Evolutionary conservation across 768 basidiomycete genomes (phyloP).

Genomic region (Atractiella rhizophila): DNA sequence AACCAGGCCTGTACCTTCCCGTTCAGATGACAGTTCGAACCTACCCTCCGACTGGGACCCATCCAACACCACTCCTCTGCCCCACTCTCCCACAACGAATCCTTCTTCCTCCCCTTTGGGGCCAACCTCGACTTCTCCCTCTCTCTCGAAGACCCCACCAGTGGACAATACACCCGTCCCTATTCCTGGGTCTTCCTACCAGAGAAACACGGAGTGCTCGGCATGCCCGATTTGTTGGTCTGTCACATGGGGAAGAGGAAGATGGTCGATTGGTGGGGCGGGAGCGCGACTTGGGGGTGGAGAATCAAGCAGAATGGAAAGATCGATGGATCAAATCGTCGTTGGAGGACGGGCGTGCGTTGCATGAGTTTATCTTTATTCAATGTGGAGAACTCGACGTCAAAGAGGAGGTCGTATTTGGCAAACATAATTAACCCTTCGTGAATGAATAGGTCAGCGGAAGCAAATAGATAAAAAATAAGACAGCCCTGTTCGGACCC

Average conservation of each 20-base stretch:
- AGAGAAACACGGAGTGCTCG: constrained; percentile 10
- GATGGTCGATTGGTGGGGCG: constrained; percentile 7
- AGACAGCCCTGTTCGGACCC: too few relatives aligned
- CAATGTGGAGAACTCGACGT: too few relatives aligned
- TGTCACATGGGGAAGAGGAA: constrained; percentile 6
- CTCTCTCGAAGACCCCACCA: constrained; percentile 2
- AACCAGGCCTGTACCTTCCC: not conserved
- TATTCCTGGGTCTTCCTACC: constrained; percentile 13
- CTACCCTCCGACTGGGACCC: constrained; percentile 8
- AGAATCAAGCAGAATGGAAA: too few relatives aligned
- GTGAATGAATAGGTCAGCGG: too few relatives aligned
- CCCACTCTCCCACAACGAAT: constrained; percentile 3
- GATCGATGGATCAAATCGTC: too few relatives aligned
- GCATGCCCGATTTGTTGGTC: constrained; percentile 9
- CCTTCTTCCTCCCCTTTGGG: constrained; percentile 14
- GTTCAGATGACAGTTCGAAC: constrained; percentile 12
- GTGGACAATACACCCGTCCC: constrained; percentile 11
- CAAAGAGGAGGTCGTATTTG: too few relatives aligned
- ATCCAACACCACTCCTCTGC: not conserved
- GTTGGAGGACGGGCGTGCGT: too few relatives aligned
- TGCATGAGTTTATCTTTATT: too few relatives aligned
- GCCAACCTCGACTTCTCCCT: constrained; percentile 14
- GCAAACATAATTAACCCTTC: too few relatives aligned
- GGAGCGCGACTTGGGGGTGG: too few relatives aligned
- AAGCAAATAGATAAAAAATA: too few relatives aligned